Evolutionary conservation across 2,329 filamentous ascomycete species (phyloP).

Genomic region (Calonectria henricotiae): DNA sequence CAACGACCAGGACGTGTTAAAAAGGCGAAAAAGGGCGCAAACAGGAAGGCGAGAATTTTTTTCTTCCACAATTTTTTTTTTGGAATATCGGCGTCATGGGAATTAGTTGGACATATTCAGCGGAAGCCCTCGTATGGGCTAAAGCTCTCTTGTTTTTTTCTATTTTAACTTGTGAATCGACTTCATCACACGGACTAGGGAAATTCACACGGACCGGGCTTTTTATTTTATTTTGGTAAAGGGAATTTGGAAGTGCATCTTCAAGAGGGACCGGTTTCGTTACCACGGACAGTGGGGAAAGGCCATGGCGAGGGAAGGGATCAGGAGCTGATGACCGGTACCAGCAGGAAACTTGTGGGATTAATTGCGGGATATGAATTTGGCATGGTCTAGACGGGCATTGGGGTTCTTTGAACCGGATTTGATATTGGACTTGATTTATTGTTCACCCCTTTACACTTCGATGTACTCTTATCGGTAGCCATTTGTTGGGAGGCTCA

Average conservation of each 20-base stretch:
- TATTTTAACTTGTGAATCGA: constrained; percentile 29
- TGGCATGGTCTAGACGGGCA: constrained; percentile 39
- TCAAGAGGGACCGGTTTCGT: constrained; percentile 43
- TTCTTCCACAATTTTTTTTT: neutral
- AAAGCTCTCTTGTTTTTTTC: constrained; percentile 32
- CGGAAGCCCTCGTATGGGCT: constrained; percentile 22
- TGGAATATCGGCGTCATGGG: constrained; percentile 48
- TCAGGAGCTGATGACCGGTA: constrained; percentile 9
- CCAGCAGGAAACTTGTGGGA: constrained; percentile 28
- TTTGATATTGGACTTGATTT: constrained; percentile 32
- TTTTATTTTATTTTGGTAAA: constrained; percentile 16
- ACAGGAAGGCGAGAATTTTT: constrained; percentile 30
- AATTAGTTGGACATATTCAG: constrained; percentile 36
- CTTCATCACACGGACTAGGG: constrained; percentile 29
- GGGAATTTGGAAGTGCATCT: constrained; percentile 38
- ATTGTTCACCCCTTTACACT: constrained; percentile 1
- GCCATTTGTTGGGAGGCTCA: constrained; percentile 12
- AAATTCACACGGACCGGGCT: constrained; percentile 29
- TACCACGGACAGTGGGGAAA: constrained; percentile 36
- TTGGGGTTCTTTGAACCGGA: constrained; percentile 25
- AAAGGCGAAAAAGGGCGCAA: constrained; percentile 44
- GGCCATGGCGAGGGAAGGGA: constrained; percentile 25
- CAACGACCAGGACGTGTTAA: constrained; percentile 39
- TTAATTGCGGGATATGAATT: constrained; percentile 39
- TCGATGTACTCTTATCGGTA: constrained; percentile 23